Conservation (phyloP, 768 basidiomycete species). For the Phanerochaete carnosa region DNA sequence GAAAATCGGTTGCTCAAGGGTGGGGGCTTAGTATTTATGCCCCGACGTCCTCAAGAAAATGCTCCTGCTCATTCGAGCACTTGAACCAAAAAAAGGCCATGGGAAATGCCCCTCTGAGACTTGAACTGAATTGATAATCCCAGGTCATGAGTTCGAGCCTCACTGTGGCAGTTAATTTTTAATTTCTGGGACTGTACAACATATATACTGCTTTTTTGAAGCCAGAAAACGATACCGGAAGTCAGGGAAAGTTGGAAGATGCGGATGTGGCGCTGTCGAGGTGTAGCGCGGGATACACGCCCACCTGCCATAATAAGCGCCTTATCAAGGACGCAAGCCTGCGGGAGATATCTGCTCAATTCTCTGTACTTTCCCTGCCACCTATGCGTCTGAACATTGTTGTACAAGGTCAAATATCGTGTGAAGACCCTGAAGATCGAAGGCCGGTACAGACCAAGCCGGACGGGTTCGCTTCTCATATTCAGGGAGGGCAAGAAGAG, state of each 20-base stretch:
- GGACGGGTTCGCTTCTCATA: not conserved
- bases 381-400: not conserved
- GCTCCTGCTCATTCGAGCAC: no score
- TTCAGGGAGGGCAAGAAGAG: not conserved
- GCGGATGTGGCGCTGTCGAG: not conserved
- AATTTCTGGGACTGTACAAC: not conserved
- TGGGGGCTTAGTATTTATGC: no score
- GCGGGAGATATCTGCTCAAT: not conserved
- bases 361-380: no score
- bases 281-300: not conserved
- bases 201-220: not conserved
- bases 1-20: no score
- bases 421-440: not conserved
- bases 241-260: not conserved
- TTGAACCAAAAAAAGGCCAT: no score
- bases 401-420: not conserved
- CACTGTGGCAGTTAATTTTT: constrained; percentile 33
- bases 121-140: not conserved
- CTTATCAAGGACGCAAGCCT: not conserved
- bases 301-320: not conserved
- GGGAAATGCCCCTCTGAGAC: no score
- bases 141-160: constrained; percentile 51
- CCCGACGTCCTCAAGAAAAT: no score
- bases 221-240: not conserved
- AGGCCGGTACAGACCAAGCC: not conserved